phyloP scores from a whole-genome alignment of 2,329 filamentous ascomycete genomes.

The Coleophoma cylindrospora region DNA sequence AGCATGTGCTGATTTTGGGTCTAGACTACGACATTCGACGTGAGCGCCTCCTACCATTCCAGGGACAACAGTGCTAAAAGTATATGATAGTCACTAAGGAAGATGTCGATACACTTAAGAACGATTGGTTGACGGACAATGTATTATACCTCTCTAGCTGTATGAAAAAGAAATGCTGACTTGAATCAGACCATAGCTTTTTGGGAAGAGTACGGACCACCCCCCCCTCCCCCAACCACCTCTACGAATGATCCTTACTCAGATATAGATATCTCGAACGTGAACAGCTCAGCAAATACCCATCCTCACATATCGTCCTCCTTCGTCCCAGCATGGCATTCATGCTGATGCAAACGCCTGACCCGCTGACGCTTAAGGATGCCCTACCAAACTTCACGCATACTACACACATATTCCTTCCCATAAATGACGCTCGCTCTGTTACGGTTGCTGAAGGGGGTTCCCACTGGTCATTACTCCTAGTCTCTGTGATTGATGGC shows the following conservation, averaged over 20 bases:
- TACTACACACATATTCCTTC: constrained; percentile 90
- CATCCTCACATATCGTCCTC: constrained; percentile 81
- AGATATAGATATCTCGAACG: constrained; percentile 70
- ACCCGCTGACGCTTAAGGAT: constrained; percentile 49
- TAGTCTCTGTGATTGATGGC: constrained; percentile 83
- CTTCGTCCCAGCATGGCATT: constrained; percentile 91
- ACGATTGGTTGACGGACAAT: constrained; percentile 97
- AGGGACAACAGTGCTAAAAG: too few relatives aligned
- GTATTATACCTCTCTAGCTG: constrained; percentile 41
- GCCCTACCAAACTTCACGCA: constrained; percentile 76
- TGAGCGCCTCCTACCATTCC: constrained; percentile 28
- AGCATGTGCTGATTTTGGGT: constrained; percentile 2
- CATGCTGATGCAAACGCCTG: constrained; percentile 72
- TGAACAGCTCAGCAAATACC: constrained; percentile 76
- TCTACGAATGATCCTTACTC: constrained; percentile 15
- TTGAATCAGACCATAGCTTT: constrained; percentile 79
- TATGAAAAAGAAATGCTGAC: constrained; percentile 18
- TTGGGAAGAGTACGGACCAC: constrained; percentile 78
- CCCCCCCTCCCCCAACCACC: constrained; percentile 4
- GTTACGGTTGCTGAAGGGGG: constrained; percentile 78
- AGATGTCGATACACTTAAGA: constrained; percentile 81
- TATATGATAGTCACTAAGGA: constrained; percentile 67
- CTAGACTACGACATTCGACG: constrained; percentile 61
- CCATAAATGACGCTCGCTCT: constrained; percentile 84
- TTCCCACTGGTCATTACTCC: constrained; percentile 88